Percentiles rank a stretch among this genome's conserved stretches.
Evolutionary conservation across 2,329 filamentous ascomycete species (phyloP).

Genomic region (Xylaria sp.): DNA sequence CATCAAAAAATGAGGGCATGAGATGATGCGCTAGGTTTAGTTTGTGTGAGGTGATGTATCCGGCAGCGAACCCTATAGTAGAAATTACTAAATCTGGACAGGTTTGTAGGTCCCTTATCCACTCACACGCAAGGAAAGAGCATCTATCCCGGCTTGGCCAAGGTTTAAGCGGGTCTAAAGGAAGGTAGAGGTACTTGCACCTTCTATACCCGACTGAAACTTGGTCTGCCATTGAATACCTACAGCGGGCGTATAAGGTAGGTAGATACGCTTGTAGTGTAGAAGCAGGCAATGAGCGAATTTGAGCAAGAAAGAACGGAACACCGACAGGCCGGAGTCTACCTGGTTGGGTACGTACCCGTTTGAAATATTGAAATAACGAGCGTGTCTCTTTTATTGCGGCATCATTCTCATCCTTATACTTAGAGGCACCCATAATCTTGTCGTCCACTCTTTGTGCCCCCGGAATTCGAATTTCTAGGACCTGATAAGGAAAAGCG

Average conservation of each 20-base stretch:
- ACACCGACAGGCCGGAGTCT: background rate
- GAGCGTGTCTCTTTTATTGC: background rate
- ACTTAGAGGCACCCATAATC: too few species aligned
- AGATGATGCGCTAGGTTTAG: background rate
- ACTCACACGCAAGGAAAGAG: constrained; percentile 6
- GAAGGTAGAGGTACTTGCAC: background rate
- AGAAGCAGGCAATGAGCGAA: constrained; percentile 30
- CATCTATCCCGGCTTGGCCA: constrained; percentile 10
- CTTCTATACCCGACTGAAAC: background rate
- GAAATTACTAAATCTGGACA: constrained; percentile 26
- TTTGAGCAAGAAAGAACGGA: constrained; percentile 41
- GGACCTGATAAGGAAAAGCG: background rate
- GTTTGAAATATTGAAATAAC: background rate
- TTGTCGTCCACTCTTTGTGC: background rate
- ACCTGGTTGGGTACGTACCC: background rate
- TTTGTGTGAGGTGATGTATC: background rate
- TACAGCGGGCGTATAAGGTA: background rate
- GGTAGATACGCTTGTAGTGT: background rate
- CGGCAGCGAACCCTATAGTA: background rate
- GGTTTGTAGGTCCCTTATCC: constrained; percentile 1
- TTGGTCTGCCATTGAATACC: background rate
- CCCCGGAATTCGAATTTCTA: background rate
- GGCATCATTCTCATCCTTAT: background rate
- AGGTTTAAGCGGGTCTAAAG: background rate
- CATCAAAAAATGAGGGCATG: background rate